These are phyloP conservation scores for Ophiostoma pallidulum DNA, from an alignment of 2,329 filamentous ascomycete genomes.

Conservation along the genomic window DNA sequence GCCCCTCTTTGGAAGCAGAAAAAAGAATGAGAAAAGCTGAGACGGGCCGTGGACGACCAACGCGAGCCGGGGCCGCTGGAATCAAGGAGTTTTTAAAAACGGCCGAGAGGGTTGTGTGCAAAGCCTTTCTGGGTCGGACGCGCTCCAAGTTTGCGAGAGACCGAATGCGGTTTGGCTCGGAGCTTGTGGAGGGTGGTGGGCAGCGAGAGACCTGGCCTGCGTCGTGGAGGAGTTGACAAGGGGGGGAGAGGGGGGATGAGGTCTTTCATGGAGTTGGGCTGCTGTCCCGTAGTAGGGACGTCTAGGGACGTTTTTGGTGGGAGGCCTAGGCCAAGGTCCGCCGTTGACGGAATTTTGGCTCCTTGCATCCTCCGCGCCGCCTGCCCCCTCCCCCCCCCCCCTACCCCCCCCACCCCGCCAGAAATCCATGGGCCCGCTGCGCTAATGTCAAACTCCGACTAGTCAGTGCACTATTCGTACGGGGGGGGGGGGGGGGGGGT, in stretches of 20 bases:
- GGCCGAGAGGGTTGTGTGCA: not conserved
- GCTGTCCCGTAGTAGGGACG: too few relatives aligned
- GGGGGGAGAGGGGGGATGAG: not conserved
- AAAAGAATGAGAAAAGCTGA: not conserved
- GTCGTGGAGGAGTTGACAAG: too few relatives aligned
- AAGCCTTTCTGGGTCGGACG: too few relatives aligned
- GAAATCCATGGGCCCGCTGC: constrained; percentile 4
- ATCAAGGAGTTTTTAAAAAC: too few relatives aligned
- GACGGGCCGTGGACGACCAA: not conserved
- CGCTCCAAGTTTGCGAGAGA: too few relatives aligned
- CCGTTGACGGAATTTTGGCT: not conserved
- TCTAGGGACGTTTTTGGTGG: too few relatives aligned
- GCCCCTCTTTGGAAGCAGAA: not conserved
- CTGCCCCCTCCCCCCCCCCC: not conserved
- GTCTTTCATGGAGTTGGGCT: not conserved
- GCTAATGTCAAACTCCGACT: constrained; percentile 9
- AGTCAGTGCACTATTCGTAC: constrained; percentile 4
- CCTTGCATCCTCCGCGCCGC: not conserved
- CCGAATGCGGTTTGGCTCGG: constrained; percentile 7
- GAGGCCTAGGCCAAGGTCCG: too few relatives aligned
- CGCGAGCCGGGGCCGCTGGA: not conserved
- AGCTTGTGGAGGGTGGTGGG: not conserved
- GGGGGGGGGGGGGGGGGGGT: not conserved
- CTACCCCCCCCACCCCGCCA: not conserved
- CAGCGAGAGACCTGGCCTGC: too few relatives aligned